Base-by-base conservation (phyloP, 177 flowering plant species). In the Vitis hybrid region DNA sequence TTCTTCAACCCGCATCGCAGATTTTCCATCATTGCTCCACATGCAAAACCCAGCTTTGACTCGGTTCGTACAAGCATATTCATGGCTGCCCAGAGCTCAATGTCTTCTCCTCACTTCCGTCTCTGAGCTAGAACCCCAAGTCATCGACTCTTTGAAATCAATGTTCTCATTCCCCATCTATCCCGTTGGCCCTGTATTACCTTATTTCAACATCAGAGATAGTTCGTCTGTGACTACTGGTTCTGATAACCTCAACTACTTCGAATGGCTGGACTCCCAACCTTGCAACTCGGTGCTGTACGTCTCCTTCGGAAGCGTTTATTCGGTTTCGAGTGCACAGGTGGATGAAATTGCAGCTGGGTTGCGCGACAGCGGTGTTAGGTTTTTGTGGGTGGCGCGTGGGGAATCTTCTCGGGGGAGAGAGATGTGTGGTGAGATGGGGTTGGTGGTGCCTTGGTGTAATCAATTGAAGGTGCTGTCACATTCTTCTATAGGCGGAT, bases 401-500 rank as follows among this genome's bases (percentile, higher is more conserved):
- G 78, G 70, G 6, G 82, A 83, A 2, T 8, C 66, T 5, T 18
- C 29, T 1, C 13, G 31, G 11, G 5, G 76, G 26, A 64, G 49
- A 55, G 74, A 72, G 33, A 60, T 51, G 22, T 33, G 74, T 55
- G 77, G 70, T 16, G 80, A 64, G 1, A 68, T 3, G 73, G 83
- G 89, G 9, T 2, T 84, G 19, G 83, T 81, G 52, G 82, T 86
- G 70, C 78, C 82, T 1, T 86, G 89, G 91, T 87, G 88, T 72
- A 78, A 80, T 70, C 91, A 86, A 18, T 20, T 85, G 70, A 75
- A 56, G 72, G 90, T 85, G 45, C 53, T 89, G 64, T 69, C 71
- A 51, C 93, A 89, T 72, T 50, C 79, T 64, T 76, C 89, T 1
- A 67, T 90, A 0, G 92, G 92, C 0, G 94, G 90, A 7, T 90